Base-by-base conservation (phyloP, 2,329 filamentous ascomycete species). In the Penicillium hordei region DNA sequence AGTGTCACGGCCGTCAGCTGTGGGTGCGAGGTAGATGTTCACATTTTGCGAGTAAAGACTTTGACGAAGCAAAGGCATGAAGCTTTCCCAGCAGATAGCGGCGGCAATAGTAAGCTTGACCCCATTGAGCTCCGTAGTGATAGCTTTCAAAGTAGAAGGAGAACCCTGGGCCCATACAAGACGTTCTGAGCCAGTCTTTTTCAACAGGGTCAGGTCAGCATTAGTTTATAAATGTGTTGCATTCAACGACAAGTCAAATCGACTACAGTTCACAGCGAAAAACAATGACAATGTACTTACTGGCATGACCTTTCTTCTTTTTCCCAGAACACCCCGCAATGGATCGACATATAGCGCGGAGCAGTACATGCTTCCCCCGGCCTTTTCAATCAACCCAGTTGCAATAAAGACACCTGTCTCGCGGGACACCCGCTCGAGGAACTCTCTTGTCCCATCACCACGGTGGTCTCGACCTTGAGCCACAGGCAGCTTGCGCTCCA, bases 21-120 rank as follows among this genome's bases (percentile, higher is more conserved):
- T 97, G 0, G 93, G 93, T 0, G 93, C 92, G 2, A 97, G 84
- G 75, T 93, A 97, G 13, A 97, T 78, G 72, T 96, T 96, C 68
- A 97, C 86, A 70, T 96, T 96, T 74, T 97, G 93, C 2, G 86
- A 83, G 74, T 97, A 97, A 38, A 97, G 81, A 17, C 86, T 83
- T 71, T 96, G 89, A 19, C 93, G 85, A 8, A 97, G 80, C 19
- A 97, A 79, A 0, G 93, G 93, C 92, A 96, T 97, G 77, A 93
- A 96, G 74, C 90, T 96, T 75, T 97, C 93, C 93, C 93, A 97
- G 80, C 93, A 96, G 64, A 97, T 95, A 4, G 92, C 93, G 3
- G 89, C 87, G 0, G 89, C 93, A 59, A 97, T 83, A 56, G 90
- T 93, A 59, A 97, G 77, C 62, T 86, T 86, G 2, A 92, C 84